A percentile compares a stretch with the other conserved stretches of the same genome.
These are phyloP conservation scores for Fusarium buharicum DNA, from an alignment of 2,329 filamentous ascomycete genomes.

Conservation along the genomic window DNA sequence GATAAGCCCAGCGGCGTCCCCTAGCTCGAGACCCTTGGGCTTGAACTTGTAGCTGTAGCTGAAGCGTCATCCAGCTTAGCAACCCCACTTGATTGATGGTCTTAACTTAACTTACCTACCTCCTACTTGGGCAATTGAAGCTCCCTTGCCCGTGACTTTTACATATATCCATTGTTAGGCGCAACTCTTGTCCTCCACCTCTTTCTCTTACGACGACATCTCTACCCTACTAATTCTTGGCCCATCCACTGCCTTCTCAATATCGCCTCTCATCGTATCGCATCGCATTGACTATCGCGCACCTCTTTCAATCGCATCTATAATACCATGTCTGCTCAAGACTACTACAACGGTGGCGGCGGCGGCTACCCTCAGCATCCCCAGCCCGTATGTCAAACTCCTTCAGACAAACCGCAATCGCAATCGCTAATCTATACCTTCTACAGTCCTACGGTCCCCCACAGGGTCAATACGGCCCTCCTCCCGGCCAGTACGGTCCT, in stretches of 20 bases:
- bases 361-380: conserved; percentile 55
- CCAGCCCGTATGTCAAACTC: conserved; percentile 50
- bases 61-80: conserved; percentile 2
- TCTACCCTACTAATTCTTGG: neutral
- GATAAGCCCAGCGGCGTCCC: conserved; percentile 6
- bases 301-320: conserved; percentile 5
- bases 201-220: neutral
- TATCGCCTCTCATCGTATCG: neutral
- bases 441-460: conserved; percentile 48
- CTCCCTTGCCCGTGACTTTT: conserved; percentile 24
- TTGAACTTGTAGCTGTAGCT: neutral
- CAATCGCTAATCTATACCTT: conserved; percentile 22
- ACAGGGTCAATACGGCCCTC: conserved; percentile 44
- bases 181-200: conserved; percentile 7
- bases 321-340: conserved; percentile 52
- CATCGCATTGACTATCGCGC: neutral
- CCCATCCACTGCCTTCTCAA: neutral
- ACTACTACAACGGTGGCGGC: conserved; percentile 53
- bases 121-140: conserved; percentile 15
- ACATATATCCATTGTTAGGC: neutral
- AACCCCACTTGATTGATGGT: neutral
- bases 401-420: neutral
- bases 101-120: conserved; percentile 1
- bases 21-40: conserved; percentile 3
- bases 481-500: conserved; percentile 43